Conservation (phyloP, 352 stramenopile species). For the Aphanomyces cochlioides region DNA sequence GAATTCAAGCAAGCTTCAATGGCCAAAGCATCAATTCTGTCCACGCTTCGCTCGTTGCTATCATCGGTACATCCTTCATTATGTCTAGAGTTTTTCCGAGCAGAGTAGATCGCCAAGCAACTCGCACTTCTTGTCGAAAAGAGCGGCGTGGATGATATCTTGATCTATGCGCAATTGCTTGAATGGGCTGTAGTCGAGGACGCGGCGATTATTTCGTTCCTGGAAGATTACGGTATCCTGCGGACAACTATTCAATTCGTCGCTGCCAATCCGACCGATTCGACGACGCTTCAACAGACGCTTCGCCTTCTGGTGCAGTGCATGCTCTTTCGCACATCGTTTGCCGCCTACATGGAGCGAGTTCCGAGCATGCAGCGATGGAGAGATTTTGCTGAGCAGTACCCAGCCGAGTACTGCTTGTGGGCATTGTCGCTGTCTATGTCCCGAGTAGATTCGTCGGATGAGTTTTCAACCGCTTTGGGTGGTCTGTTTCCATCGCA, state of each 20-base stretch:
- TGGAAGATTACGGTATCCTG: conserved; percentile 17
- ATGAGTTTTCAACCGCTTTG: background rate
- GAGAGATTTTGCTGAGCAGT: background rate
- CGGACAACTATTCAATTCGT: background rate
- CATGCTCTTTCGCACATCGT: conserved; percentile 12
- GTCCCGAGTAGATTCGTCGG: background rate
- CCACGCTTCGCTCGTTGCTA: background rate
- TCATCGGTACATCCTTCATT: conserved; percentile 5
- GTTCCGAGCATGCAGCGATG: conserved; percentile 15
- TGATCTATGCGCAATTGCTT: background rate
- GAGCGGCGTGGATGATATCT: background rate
- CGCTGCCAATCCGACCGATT: background rate
- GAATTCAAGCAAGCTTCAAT: conserved; percentile 14
- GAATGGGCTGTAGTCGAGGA: conserved; percentile 5
- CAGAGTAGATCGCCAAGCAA: conserved; percentile 15
- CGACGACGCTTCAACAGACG: background rate
- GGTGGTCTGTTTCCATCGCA: conserved; percentile 2
- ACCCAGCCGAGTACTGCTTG: background rate
- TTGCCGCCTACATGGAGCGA: conserved; percentile 1
- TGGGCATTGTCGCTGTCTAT: conserved; percentile 1
- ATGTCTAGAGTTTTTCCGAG: background rate
- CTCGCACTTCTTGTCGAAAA: background rate
- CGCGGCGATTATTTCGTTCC: background rate
- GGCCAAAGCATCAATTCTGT: conserved; percentile 14
- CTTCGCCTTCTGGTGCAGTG: conserved; percentile 9